Base-by-base conservation (phyloP, 257 asterid genomes). In the Ligustrum vulgare region DNA sequence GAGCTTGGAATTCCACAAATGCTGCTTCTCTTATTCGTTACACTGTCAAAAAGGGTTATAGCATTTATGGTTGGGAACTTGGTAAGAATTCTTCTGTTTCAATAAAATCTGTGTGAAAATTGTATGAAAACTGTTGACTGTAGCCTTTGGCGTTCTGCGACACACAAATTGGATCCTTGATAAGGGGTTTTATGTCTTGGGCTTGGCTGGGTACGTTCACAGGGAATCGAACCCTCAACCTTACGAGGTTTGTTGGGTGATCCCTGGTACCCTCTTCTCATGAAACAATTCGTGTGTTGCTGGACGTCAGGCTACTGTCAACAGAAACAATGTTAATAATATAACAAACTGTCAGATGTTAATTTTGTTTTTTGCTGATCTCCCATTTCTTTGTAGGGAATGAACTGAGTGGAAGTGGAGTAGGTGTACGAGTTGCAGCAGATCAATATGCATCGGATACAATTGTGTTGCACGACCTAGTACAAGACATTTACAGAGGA, bases 21-120 rank as follows among this genome's bases (percentile, higher is more conserved):
- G 93, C 93, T 31, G 91, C 81, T 67, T 86, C 93, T 54, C 73
- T 92, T 25, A 87, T 87, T 4, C 83, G 79, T 62, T 90, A 90
- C 51, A 86, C 91, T 10, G 89, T 83, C 63, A 75, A 83, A 56
- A 89, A 84, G 71, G 97, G 92, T 10, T 85, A 87, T 72, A 60
- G 56, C 8, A 79, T 92, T 31, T 75, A 80, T 66, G 93, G 91
- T 39, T 92, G 96, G 94, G 96, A 90, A 69, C 92, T 90, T 9
- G 91, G 93, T 88, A 75, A 81, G 84, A 70, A 65, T 58, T 15
- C 6, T 43, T 16, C 10, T 49, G 51, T 37, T 51, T 16, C 2
- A 7, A 18, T 16, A 16, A 8, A 51, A 51, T 51, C 25, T 51
- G 23, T 5, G 23, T 18, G 62, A 22, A 7, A 22, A n/a, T 7